Percentiles rank a stretch among this genome's conserved stretches.
These are phyloP conservation scores for Calocybe cyanea DNA, from an alignment of 768 basidiomycete genomes.

Conservation along the genomic window DNA sequence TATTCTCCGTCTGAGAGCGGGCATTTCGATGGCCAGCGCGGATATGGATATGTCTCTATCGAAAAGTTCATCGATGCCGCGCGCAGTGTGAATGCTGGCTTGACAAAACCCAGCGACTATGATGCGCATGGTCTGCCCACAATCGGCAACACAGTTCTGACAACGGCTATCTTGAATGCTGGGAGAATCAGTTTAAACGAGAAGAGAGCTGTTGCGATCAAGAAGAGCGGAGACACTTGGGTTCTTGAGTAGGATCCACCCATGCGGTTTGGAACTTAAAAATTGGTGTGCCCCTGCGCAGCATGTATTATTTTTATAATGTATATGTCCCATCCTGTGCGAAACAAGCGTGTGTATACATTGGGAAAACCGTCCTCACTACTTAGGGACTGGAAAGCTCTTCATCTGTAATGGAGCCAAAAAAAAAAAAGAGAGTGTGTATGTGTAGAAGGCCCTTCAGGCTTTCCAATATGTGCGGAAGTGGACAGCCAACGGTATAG, in stretches of 20 bases:
- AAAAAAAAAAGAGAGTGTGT: constrained; percentile 13
- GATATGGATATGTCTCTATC: constrained; percentile 89
- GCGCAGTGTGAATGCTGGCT: constrained; percentile 70
- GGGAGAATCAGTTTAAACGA: constrained; percentile 89
- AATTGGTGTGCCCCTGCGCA: background rate
- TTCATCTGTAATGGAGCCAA: too few relatives aligned
- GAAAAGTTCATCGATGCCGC: constrained; percentile 90
- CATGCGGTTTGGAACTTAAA: too few relatives aligned
- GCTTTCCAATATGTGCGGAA: constrained; percentile 13
- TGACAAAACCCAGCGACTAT: constrained; percentile 64
- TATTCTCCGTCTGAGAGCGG: constrained; percentile 90
- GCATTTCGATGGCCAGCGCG: constrained; percentile 91
- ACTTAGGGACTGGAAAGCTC: background rate
- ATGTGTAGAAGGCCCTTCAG: constrained; percentile 19
- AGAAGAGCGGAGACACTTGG: constrained; percentile 62
- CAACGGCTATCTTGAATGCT: constrained; percentile 86
- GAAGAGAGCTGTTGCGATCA: constrained; percentile 79
- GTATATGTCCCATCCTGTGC: constrained; percentile 1
- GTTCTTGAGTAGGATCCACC: constrained; percentile 51
- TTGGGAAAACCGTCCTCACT: background rate
- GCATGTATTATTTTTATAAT: constrained; percentile 10
- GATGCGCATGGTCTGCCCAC: constrained; percentile 83
- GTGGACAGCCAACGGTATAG: constrained; percentile 19
- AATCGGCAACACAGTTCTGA: constrained; percentile 82
- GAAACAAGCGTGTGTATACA: background rate